These are phyloP conservation scores for Dissoconium aciculare DNA, from an alignment of 2,329 filamentous ascomycete genomes.

Conservation along the genomic window DNA sequence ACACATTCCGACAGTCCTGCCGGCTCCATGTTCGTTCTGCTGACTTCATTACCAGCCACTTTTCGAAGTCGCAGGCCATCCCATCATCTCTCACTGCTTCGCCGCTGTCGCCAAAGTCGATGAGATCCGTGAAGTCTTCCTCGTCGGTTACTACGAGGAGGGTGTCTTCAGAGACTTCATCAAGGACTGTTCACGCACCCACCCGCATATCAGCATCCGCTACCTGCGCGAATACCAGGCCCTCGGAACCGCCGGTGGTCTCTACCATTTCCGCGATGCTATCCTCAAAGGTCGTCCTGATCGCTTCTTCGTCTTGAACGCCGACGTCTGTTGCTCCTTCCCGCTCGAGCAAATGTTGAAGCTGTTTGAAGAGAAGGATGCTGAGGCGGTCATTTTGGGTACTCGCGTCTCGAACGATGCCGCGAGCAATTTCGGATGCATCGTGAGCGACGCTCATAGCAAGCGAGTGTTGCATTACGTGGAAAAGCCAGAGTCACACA, in stretches of 20 bases:
- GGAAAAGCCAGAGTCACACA: slow-evolving; percentile 95
- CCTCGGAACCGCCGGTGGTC: slow-evolving; percentile 82
- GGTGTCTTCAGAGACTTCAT: slow-evolving; percentile 95
- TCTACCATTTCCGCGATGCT: slow-evolving; percentile 98
- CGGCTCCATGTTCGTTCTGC: slow-evolving; percentile 1
- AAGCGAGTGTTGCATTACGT: slow-evolving; percentile 97
- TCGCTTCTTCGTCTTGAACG: slow-evolving; percentile 92
- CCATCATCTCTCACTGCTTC: slow-evolving; percentile 96
- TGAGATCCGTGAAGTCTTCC: slow-evolving; percentile 86
- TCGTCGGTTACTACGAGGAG: slow-evolving; percentile 98
- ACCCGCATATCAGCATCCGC: slow-evolving; percentile 77
- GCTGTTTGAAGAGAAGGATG: slow-evolving; percentile 86
- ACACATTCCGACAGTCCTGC: background rate
- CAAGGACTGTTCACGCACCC: slow-evolving; percentile 71
- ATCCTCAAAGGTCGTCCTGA: slow-evolving; percentile 93
- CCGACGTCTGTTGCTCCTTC: slow-evolving; percentile 97
- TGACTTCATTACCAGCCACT: slow-evolving; percentile 50
- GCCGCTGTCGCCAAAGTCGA: slow-evolving; percentile 80
- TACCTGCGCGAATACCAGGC: slow-evolving; percentile 97
- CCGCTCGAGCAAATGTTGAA: slow-evolving; percentile 90
- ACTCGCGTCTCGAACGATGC: slow-evolving; percentile 83
- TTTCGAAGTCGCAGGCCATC: slow-evolving; percentile 95
- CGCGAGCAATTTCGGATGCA: slow-evolving; percentile 93
- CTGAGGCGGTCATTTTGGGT: slow-evolving; percentile 89
- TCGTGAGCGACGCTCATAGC: slow-evolving; percentile 84